Evolutionary conservation across 176 grass and related monocot genomes (phyloP).

Genomic region (Saccharum spontaneum): DNA sequence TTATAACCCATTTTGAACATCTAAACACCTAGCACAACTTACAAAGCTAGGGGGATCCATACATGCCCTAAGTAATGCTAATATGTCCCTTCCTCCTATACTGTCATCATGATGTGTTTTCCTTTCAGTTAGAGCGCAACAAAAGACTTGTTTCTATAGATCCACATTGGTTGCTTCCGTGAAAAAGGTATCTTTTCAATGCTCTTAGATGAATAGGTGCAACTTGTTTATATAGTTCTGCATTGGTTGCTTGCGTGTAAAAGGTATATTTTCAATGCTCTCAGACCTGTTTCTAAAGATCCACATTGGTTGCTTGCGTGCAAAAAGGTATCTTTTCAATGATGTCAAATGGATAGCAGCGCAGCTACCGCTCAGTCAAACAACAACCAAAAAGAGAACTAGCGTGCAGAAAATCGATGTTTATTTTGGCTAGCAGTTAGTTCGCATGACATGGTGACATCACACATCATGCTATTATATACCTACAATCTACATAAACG

Average conservation of each 20-base stretch:
- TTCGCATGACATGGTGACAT: not conserved
- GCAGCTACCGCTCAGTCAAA: not conserved
- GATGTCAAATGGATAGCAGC: not conserved
- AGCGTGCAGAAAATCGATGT: not conserved
- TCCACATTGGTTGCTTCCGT: not conserved
- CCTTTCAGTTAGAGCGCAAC: not conserved
- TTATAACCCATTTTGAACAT: not conserved
- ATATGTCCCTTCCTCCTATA: not conserved
- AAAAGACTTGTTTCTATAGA: not conserved
- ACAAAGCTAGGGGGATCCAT: not conserved
- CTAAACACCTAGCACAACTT: not conserved
- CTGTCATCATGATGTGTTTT: not conserved
- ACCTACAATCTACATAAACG: not conserved
- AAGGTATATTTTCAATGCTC: not conserved
- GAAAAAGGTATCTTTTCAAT: not conserved
- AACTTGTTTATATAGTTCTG: not conserved
- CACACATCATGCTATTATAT: not conserved
- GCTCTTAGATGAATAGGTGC: not conserved
- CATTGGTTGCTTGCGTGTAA: not conserved
- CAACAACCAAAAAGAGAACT: not conserved
- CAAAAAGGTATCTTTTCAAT: not conserved
- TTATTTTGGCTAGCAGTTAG: not conserved
- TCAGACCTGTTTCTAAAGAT: not conserved
- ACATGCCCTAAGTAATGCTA: not conserved
- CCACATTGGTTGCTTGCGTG: not conserved